Conservation (phyloP, 2,329 filamentous ascomycete genomes). For the Fusarium gaditjirri region DNA sequence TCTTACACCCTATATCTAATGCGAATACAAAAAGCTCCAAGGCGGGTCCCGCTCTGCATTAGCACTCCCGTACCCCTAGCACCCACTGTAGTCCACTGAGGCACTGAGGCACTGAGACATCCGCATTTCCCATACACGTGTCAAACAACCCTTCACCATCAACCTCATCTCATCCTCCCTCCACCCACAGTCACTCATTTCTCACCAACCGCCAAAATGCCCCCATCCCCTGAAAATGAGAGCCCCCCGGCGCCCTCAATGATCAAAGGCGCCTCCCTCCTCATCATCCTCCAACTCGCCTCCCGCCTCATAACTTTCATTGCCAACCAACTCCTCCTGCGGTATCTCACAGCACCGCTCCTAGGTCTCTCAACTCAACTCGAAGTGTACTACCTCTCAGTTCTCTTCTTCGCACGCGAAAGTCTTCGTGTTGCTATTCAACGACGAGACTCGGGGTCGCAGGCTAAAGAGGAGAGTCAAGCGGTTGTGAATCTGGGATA, state of each 20-base stretch:
- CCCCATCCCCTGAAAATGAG: not conserved
- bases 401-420: slow-evolving; percentile 95
- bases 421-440: slow-evolving; percentile 92
- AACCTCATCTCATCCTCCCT: not conserved
- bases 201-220: not conserved
- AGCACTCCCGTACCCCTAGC: not conserved
- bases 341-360: slow-evolving; percentile 85
- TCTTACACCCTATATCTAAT: not conserved
- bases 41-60: not conserved
- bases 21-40: not conserved
- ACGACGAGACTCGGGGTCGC: slow-evolving; percentile 63
- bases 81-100: slow-evolving; percentile 19
- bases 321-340: slow-evolving; percentile 90
- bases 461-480: slow-evolving; percentile 63
- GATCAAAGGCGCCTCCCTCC: slow-evolving; percentile 80
- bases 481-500: slow-evolving; percentile 90
- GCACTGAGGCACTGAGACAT: slow-evolving; percentile 10
- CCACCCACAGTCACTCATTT: not conserved
- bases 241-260: slow-evolving; percentile 42
- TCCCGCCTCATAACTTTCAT: slow-evolving; percentile 91
- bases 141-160: slow-evolving; percentile 7
- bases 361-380: slow-evolving; percentile 90
- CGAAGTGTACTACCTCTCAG: slow-evolving; percentile 90
- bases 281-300: slow-evolving; percentile 87
- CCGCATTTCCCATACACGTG: slow-evolving; percentile 22